Evolutionary conservation across 139 green algal species (phyloP).

Genomic region (Closterium sp.): DNA sequence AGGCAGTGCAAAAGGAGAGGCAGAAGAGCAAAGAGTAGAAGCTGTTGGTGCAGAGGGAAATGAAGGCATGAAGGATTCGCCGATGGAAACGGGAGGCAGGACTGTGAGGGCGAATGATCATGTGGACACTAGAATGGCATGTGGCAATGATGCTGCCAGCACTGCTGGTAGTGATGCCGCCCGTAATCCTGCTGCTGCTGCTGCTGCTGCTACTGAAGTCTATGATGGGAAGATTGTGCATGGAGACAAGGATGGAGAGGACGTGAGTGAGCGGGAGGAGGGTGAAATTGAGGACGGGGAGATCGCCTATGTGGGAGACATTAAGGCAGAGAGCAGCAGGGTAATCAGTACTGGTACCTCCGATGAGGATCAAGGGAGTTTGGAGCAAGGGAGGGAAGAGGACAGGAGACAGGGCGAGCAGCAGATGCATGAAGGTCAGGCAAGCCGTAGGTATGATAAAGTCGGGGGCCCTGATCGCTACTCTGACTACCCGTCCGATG

Average conservation of each 20-base stretch:
- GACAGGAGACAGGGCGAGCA: too few species aligned
- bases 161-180: background rate
- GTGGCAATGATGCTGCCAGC: background rate
- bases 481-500: too few species aligned
- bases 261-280: background rate
- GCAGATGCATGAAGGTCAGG: too few species aligned
- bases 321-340: background rate
- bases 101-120: background rate
- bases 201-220: background rate
- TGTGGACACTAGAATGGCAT: background rate
- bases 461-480: too few species aligned
- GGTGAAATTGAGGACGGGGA: background rate
- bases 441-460: too few species aligned
- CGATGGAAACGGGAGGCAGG: background rate
- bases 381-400: too few species aligned
- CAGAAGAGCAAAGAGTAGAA: background rate
- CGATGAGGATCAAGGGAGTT: too few species aligned
- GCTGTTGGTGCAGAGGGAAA: background rate
- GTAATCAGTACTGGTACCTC: too few species aligned
- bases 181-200: background rate
- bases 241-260: background rate
- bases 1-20: background rate
- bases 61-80: background rate
- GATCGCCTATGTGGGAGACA: background rate
- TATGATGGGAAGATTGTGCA: background rate